Conservation (phyloP, 805 yeast species). For the Saccharomycopsis sp. region DNA sequence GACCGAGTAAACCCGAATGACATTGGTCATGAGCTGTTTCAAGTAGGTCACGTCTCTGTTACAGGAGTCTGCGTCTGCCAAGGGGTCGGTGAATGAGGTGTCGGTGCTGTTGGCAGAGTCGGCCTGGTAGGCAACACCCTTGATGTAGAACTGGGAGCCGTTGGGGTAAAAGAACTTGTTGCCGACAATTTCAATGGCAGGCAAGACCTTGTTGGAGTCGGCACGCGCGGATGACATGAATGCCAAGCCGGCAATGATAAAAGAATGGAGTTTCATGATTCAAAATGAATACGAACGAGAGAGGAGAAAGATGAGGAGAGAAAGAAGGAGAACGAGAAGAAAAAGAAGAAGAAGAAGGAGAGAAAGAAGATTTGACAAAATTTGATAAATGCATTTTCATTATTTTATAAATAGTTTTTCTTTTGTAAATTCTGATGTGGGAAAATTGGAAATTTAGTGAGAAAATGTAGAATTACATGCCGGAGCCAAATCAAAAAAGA, state of each 20-base stretch:
- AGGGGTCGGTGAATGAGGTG: constrained; percentile 54
- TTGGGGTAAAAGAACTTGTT: constrained; percentile 72
- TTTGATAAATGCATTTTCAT: neutral
- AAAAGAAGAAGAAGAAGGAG: neutral
- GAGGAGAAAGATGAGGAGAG: constrained; percentile 2
- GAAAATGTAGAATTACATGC: too few relatives aligned
- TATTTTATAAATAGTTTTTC: neutral
- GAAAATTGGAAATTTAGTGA: too few relatives aligned
- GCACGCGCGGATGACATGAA: neutral
- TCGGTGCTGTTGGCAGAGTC: constrained; percentile 37
- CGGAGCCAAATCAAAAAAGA: too few relatives aligned
- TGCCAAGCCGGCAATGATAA: neutral
- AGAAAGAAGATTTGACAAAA: neutral
- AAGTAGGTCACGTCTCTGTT: constrained; percentile 77
- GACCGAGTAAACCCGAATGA: constrained; percentile 79
- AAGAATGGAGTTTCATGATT: constrained; percentile 2
- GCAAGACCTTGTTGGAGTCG: constrained; percentile 27
- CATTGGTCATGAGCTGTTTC: constrained; percentile 58
- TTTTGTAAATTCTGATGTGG: neutral
- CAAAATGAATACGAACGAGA: too few relatives aligned
- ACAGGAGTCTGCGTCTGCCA: constrained; percentile 63
- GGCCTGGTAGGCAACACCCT: constrained; percentile 76
- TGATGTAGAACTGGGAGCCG: constrained; percentile 71
- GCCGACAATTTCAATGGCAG: constrained; percentile 55
- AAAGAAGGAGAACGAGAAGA: neutral